A percentile compares a stretch with the other conserved stretches of the same genome.
Evolutionary conservation across 805 yeast genomes (phyloP).

Genomic region (Suhomyces pyralidae): DNA sequence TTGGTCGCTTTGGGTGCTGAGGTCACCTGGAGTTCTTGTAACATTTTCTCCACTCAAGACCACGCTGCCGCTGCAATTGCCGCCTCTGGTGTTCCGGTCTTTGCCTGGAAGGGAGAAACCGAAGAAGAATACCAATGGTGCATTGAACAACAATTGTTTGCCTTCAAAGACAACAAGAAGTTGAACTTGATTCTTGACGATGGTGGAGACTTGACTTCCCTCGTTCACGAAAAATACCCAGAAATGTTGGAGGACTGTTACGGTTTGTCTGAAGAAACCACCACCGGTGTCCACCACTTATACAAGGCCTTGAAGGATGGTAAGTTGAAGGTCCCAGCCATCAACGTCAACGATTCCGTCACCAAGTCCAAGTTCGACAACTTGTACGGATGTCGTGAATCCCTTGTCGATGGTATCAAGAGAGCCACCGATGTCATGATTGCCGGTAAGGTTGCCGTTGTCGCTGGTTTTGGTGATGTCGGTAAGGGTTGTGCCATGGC

Average conservation of each 20-base stretch:
- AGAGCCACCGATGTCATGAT: slow-evolving; percentile 99
- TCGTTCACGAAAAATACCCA: slow-evolving; percentile 97
- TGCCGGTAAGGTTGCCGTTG: slow-evolving; percentile 98
- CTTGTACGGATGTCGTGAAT: slow-evolving; percentile 99
- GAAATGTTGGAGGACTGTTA: slow-evolving; percentile 92
- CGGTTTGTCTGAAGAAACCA: slow-evolving; percentile 98
- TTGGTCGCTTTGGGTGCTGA: slow-evolving; percentile 97
- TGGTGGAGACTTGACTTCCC: slow-evolving; percentile 97
- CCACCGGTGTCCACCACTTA: slow-evolving; percentile 99
- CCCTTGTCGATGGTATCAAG: slow-evolving; percentile 97
- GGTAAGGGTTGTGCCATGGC: slow-evolving; percentile 99
- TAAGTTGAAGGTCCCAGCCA: slow-evolving; percentile 94
- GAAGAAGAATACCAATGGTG: slow-evolving; percentile 99
- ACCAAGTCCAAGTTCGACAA: slow-evolving; percentile 99
- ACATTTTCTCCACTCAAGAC: slow-evolving; percentile 99
- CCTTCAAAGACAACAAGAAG: slow-evolving; percentile 94
- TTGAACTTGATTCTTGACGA: slow-evolving; percentile 97
- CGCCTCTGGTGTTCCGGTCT: slow-evolving; percentile 98
- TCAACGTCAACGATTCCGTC: slow-evolving; percentile 97
- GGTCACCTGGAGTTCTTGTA: slow-evolving; percentile 99
- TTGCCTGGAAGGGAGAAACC: slow-evolving; percentile 99
- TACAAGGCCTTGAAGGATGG: slow-evolving; percentile 93
- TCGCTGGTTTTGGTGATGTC: slow-evolving; percentile 99
- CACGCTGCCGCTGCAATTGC: slow-evolving; percentile 99
- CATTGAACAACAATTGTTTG: slow-evolving; percentile 97